A percentile compares a stretch with the other conserved stretches of the same genome.
phyloP scores from a whole-genome alignment of 805 yeast genomes.

The Candida methanosorbosa region DNA sequence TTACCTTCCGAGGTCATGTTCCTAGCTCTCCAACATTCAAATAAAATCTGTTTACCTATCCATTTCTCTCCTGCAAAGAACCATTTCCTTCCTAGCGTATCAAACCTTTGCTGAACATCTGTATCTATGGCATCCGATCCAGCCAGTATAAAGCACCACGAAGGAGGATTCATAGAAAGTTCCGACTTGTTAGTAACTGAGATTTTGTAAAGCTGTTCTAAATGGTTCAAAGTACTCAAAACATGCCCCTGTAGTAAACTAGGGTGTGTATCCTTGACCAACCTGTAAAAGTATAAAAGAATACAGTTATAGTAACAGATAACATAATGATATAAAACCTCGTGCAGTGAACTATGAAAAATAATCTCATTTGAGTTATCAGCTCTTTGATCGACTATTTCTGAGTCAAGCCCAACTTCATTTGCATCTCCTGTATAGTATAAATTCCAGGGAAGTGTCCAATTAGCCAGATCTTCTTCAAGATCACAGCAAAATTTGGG shows the following conservation, averaged over 20 bases:
- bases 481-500: constrained; percentile 47
- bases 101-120: constrained; percentile 23
- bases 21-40: constrained; percentile 41
- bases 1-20: constrained; percentile 20
- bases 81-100: constrained; percentile 24
- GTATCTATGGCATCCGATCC: constrained; percentile 30
- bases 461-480: constrained; percentile 38
- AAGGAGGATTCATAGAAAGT: constrained; percentile 28
- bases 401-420: too few relatives aligned
- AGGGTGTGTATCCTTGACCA: constrained; percentile 35
- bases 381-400: neutral
- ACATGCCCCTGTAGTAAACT: constrained; percentile 28
- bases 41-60: constrained; percentile 46
- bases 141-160: constrained; percentile 40
- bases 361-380: constrained; percentile 2
- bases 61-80: constrained; percentile 34
- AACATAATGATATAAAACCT: constrained; percentile 29
- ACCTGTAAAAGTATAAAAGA: constrained; percentile 34
- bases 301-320: constrained; percentile 34
- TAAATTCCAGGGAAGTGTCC: constrained; percentile 40
- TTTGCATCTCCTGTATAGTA: constrained; percentile 20
- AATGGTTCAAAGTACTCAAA: constrained; percentile 23
- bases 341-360: constrained; percentile 31
- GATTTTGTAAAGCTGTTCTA: constrained; percentile 20
- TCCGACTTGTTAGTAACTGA: constrained; percentile 12